These are phyloP conservation scores for Ordospora colligata DNA, from an alignment of 371 early-diverging fungal genomes.

Conservation along the genomic window DNA sequence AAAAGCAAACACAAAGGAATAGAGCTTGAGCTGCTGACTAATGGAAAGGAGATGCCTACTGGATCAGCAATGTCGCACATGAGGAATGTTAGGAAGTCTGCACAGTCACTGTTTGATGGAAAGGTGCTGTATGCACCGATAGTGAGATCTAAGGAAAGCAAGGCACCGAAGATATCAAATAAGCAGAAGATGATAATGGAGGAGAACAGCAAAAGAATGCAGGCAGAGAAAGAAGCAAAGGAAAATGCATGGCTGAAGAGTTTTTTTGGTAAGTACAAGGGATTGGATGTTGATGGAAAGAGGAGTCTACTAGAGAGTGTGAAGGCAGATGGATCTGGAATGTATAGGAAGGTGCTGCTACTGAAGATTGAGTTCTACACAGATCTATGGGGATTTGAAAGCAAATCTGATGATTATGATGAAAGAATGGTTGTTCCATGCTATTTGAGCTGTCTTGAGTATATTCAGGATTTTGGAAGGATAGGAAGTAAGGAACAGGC, in stretches of 20 bases:
- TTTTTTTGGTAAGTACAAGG: constrained; percentile 54
- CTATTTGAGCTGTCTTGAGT: constrained; percentile 55
- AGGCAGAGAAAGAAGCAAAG: constrained; percentile 50
- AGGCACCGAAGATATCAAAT: constrained; percentile 42
- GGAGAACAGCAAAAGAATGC: constrained; percentile 50
- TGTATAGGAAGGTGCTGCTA: constrained; percentile 49
- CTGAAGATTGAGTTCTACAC: constrained; percentile 59
- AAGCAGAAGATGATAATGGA: constrained; percentile 59
- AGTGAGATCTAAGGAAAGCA: constrained; percentile 4
- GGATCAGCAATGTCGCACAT: constrained; percentile 25
- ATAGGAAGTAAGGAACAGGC: neutral
- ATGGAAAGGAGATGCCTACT: neutral
- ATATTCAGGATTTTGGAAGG: constrained; percentile 39
- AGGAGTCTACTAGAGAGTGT: constrained; percentile 49
- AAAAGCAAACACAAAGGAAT: neutral
- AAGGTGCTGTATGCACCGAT: constrained; percentile 36
- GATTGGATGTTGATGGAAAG: constrained; percentile 40
- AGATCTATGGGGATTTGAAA: constrained; percentile 59
- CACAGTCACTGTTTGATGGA: constrained; percentile 45
- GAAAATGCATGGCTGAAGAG: constrained; percentile 52
- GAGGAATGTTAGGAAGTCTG: constrained; percentile 45
- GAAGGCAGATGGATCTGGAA: constrained; percentile 33
- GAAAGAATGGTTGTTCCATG: constrained; percentile 55
- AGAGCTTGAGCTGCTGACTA: constrained; percentile 3
- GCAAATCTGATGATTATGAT: constrained; percentile 44